Conservation (phyloP, 768 basidiomycete species). For the Lactarius psammicola region DNA sequence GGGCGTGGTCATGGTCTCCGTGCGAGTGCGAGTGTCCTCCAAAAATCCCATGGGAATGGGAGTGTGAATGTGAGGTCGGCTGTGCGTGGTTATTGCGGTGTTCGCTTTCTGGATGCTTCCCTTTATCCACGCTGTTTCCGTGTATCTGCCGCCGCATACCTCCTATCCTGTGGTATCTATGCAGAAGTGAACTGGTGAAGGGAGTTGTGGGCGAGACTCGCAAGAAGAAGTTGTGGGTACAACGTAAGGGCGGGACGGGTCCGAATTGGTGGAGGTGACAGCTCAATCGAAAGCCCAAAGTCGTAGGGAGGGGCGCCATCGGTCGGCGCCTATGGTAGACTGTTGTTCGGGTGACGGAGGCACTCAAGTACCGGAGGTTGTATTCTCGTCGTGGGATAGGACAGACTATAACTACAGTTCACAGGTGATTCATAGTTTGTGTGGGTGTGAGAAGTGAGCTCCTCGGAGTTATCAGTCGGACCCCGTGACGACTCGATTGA, state of each 20-base stretch:
- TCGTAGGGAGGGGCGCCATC: constrained; percentile 9
- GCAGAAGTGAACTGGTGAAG: background rate
- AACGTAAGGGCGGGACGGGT: background rate
- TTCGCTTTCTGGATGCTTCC: constrained; percentile 4
- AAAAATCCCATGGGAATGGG: constrained; percentile 27
- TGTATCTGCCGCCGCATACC: constrained; percentile 17
- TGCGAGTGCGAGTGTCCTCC: constrained; percentile 28
- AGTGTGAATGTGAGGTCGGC: constrained; percentile 12
- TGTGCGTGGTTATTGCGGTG: background rate
- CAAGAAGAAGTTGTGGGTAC: background rate
- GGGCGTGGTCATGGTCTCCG: constrained; percentile 8
- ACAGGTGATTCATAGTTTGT: background rate
- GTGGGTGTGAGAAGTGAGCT: background rate
- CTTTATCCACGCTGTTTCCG: constrained; percentile 10
- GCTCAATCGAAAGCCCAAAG: background rate
- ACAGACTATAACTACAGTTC: background rate
- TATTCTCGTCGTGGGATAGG: background rate
- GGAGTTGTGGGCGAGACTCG: background rate
- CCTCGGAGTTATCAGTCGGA: constrained; percentile 1
- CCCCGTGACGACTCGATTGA: constrained; percentile 1
- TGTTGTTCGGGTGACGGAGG: background rate
- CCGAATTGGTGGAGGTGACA: background rate
- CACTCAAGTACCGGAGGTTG: background rate
- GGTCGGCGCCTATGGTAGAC: constrained; percentile 1
- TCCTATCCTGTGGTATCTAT: constrained; percentile 7